Percentiles rank a stretch among this genome's conserved stretches.
These are phyloP conservation scores for Heterobasidion parviporum DNA, from an alignment of 1,284 basidiomycete genomes.

Conservation along the genomic window DNA sequence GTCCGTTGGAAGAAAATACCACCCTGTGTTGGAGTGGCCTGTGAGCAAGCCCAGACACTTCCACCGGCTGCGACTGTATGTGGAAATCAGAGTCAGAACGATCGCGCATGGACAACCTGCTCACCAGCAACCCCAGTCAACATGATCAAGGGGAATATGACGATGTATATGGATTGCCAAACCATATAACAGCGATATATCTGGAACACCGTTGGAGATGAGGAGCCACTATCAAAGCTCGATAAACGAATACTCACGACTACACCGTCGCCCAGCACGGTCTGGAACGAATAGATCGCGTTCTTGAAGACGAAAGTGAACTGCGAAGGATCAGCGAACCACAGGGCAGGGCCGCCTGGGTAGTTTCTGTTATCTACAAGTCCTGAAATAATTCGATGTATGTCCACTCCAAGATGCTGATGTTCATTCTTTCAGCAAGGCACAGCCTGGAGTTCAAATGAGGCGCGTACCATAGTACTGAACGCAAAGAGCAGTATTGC, in stretches of 20 bases:
- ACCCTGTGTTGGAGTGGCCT: background rate
- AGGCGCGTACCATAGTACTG: conserved; percentile 16
- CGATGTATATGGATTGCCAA: background rate
- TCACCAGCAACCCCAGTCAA: conserved; percentile 17
- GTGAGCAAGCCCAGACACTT: conserved; percentile 9
- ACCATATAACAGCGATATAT: conserved; percentile 15
- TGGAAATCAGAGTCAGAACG: background rate
- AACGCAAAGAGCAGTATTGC: conserved; percentile 14
- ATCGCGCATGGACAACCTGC: background rate
- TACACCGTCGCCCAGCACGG: conserved; percentile 24
- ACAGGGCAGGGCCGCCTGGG: conserved; percentile 6
- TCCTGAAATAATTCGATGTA: conserved; percentile 14
- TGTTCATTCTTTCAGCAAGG: background rate
- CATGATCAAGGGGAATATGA: conserved; percentile 15
- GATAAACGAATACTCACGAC: conserved; percentile 16
- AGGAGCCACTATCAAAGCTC: background rate
- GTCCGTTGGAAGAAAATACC: conserved; percentile 16
- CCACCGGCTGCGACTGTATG: conserved; percentile 9
- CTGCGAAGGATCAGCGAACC: conserved; percentile 18
- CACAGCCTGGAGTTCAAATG: background rate
- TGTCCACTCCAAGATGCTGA: conserved; percentile 18
- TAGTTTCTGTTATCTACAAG: conserved; percentile 11
- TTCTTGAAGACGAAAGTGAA: conserved; percentile 21
- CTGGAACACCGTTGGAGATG: conserved; percentile 5
- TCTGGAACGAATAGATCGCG: conserved; percentile 23